Evolutionary conservation across 2,329 filamentous ascomycete species (phyloP).

Genomic region (Polychaeton citri): DNA sequence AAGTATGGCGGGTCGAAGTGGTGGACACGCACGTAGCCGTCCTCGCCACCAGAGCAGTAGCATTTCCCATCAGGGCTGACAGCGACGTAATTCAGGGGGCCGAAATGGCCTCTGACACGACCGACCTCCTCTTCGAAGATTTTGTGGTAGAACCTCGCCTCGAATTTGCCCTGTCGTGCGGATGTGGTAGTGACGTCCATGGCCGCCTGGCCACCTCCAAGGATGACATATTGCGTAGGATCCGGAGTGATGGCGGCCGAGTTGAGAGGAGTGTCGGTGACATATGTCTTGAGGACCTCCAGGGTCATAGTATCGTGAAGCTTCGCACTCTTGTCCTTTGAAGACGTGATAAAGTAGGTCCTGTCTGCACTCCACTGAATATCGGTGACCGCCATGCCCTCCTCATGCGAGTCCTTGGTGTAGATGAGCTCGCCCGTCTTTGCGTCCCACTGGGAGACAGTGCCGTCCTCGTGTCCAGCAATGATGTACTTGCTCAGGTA

Average conservation of each 20-base stretch:
- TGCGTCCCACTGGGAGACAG: constrained; percentile 76
- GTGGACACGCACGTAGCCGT: constrained; percentile 95
- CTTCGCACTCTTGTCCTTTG: constrained; percentile 96
- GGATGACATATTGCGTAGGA: constrained; percentile 97
- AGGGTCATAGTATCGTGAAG: constrained; percentile 78
- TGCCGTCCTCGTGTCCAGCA: constrained; percentile 92
- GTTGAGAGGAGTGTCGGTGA: constrained; percentile 89
- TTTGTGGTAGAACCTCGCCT: constrained; percentile 99
- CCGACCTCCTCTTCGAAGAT: constrained; percentile 98
- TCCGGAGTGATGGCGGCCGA: constrained; percentile 85
- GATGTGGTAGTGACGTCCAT: constrained; percentile 97
- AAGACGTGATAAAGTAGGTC: constrained; percentile 96
- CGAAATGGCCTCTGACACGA: constrained; percentile 92
- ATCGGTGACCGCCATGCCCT: constrained; percentile 72
- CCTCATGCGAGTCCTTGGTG: constrained; percentile 75
- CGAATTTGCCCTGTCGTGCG: constrained; percentile 94
- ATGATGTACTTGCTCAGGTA: constrained; percentile 94
- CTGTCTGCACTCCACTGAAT: constrained; percentile 89
- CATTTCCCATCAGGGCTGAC: constrained; percentile 81
- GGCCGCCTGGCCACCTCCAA: constrained; percentile 93
- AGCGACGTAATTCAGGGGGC: constrained; percentile 89
- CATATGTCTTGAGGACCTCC: constrained; percentile 83
- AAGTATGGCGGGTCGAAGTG: constrained; percentile 98
- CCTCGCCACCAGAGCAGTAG: constrained; percentile 92
- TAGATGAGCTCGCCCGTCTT: constrained; percentile 78